phyloP scores from a whole-genome alignment of 2,329 filamentous ascomycete genomes.

The Penicillium sp. region DNA sequence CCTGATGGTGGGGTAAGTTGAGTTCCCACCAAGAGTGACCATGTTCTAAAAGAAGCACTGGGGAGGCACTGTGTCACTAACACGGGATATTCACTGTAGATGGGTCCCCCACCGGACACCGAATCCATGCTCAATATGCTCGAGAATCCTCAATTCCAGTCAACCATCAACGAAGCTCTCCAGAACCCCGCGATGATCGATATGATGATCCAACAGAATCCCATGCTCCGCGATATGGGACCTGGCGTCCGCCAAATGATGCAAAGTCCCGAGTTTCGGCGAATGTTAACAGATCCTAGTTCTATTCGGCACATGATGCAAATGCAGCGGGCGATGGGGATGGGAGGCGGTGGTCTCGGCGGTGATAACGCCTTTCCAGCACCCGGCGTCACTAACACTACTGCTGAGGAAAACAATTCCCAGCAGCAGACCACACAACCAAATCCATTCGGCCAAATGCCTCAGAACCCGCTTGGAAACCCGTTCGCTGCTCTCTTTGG shows the following conservation, averaged over 20 bases:
- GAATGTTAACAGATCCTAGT: constrained; percentile 89
- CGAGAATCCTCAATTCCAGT: constrained; percentile 79
- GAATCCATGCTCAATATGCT: constrained; percentile 83
- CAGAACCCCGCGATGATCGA: constrained; percentile 93
- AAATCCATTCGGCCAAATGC: constrained; percentile 22
- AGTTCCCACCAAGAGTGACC: neutral
- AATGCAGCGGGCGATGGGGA: constrained; percentile 66
- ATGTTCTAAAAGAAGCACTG: too few species aligned
- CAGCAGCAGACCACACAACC: constrained; percentile 35
- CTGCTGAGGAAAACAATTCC: constrained; percentile 52
- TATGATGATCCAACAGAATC: constrained; percentile 90
- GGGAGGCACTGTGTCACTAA: too few species aligned
- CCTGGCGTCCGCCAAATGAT: constrained; percentile 80
- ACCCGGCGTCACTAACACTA: constrained; percentile 86
- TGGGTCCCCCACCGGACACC: constrained; percentile 80
- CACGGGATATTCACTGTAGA: constrained; percentile 51
- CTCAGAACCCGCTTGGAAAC: constrained; percentile 20
- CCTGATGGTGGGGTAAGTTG: constrained; percentile 84
- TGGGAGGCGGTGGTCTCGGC: constrained; percentile 49
- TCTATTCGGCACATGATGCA: constrained; percentile 77
- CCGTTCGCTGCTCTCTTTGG: constrained; percentile 62
- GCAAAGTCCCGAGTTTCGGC: constrained; percentile 80
- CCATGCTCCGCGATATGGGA: constrained; percentile 68
- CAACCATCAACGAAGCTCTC: constrained; percentile 89
- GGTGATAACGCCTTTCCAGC: constrained; percentile 69